A percentile compares a stretch with the other conserved stretches of the same genome.
Evolutionary conservation across 176 grass and related monocot species (phyloP).

Genomic region (Lolium multiflorum): DNA sequence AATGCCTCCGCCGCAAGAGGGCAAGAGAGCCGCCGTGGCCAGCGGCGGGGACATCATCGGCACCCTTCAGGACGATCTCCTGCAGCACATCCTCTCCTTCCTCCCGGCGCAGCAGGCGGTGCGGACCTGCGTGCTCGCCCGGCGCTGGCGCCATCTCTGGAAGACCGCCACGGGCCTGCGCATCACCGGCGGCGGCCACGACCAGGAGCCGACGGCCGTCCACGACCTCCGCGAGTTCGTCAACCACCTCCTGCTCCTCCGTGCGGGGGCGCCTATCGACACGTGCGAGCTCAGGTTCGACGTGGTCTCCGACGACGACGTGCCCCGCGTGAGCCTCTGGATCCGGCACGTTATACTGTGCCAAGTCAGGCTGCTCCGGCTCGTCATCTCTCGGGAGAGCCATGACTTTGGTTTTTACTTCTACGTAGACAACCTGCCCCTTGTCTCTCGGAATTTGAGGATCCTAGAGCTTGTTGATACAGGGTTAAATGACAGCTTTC

Average conservation of each 20-base stretch:
- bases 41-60: not conserved
- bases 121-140: conserved; percentile 12
- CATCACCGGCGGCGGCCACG: not conserved
- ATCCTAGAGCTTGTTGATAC: not conserved
- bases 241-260: conserved; percentile 12
- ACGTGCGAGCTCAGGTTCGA: not conserved
- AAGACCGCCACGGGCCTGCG: not conserved
- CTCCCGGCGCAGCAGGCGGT: conserved; percentile 28
- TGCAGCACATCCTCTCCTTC: conserved; percentile 18
- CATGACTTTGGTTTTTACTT: not conserved
- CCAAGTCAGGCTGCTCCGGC: not conserved
- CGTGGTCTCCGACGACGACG: not conserved
- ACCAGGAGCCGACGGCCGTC: not conserved
- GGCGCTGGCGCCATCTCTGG: conserved; percentile 11
- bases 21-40: not conserved
- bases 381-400: not conserved
- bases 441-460: conserved; percentile 26
- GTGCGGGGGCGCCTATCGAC: not conserved
- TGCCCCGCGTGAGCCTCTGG: not conserved
- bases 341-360: conserved; percentile 19
- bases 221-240: conserved; percentile 14
- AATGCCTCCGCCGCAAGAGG: conserved; percentile 4
- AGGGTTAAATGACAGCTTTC: not conserved
- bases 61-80: not conserved
- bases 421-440: not conserved